Base-by-base conservation (phyloP, 2,329 filamentous ascomycete genomes). In the Fusarium sp. region DNA sequence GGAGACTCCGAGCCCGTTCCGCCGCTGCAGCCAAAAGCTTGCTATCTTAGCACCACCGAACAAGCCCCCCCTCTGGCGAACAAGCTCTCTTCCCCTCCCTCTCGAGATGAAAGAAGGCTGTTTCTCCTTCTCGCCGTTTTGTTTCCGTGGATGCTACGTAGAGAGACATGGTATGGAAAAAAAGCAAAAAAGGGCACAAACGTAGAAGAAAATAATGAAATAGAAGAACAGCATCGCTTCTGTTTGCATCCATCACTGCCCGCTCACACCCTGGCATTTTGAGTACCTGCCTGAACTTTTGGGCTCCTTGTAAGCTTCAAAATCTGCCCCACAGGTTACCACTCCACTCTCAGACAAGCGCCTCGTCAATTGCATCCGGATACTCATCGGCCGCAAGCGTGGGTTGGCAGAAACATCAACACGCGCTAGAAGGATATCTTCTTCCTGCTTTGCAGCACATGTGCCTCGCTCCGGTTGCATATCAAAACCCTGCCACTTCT, bases 351-450 rank as follows among this genome's bases (percentile, higher is more conserved):
- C 60, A 59, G 71, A 25, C 70, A 78, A 80, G 79, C 72, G 78
- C 79, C 79, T 78, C 78, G 79, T 71, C 69, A 81, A 69, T 68
- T 78, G 74, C 79, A 80, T 80, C 68, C 69, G 70, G 76, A 73
- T 72, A 64, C 69, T 67, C 69, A 63, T 57, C 63, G 59, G 63
- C 43, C 69, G 64, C 72, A 71, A 65, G 68, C 68, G 56, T 60
- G 63, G 63, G 65, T 63, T 69, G 64, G 47, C 27, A 52, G 47
- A 52, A 32, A 52, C 47, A 32, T 68, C 71, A 79, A 77, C 75
- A 68, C 76, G 64, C 50, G 52, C 10, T 25, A 10, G 56, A 40
- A 58, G 68, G 47, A 52, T 52, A 52, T 52, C 25, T 52, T 52
- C 65, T 66, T 60, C 60, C 65, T 66, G 71, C 65, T 78, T 76